phyloP scores from a whole-genome alignment of 1,139 yeast species.

The Saccharomycopsis hybrid region DNA sequence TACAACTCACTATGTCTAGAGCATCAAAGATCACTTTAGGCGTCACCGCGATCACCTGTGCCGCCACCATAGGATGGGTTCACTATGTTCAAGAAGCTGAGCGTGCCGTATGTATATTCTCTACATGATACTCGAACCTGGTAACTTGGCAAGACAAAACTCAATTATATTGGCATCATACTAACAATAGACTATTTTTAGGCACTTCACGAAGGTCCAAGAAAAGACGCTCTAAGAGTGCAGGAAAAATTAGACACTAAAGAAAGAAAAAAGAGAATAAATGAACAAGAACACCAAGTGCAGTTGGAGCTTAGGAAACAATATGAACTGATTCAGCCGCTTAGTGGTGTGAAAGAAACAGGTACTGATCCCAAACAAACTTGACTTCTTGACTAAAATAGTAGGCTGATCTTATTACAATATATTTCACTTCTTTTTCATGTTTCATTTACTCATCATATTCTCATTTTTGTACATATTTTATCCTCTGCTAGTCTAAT shows the following conservation, averaged over 20 bases:
- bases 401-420: no score
- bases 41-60: constrained; percentile 48
- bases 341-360: constrained; percentile 40
- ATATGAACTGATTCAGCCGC: constrained; percentile 62
- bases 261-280: constrained; percentile 38
- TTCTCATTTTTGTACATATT: no score
- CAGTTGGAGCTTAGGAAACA: constrained; percentile 63
- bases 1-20: constrained; percentile 46
- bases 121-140: background rate
- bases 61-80: constrained; percentile 56
- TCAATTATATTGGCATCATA: constrained; percentile 1
- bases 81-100: constrained; percentile 63
- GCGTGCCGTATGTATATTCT: constrained; percentile 35
- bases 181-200: background rate
- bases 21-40: constrained; percentile 68
- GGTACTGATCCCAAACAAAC: constrained; percentile 19
- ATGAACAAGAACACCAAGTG: constrained; percentile 67
- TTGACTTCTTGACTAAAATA: no score
- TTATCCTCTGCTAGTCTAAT: no score
- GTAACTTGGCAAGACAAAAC: background rate
- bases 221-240: constrained; percentile 64
- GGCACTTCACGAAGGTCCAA: constrained; percentile 72
- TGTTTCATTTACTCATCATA: no score
- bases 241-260: constrained; percentile 33
- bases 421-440: no score